Percentiles rank a stretch among this genome's conserved stretches.
phyloP scores from a whole-genome alignment of 352 stramenopile species.

The Pythium biforme region DNA sequence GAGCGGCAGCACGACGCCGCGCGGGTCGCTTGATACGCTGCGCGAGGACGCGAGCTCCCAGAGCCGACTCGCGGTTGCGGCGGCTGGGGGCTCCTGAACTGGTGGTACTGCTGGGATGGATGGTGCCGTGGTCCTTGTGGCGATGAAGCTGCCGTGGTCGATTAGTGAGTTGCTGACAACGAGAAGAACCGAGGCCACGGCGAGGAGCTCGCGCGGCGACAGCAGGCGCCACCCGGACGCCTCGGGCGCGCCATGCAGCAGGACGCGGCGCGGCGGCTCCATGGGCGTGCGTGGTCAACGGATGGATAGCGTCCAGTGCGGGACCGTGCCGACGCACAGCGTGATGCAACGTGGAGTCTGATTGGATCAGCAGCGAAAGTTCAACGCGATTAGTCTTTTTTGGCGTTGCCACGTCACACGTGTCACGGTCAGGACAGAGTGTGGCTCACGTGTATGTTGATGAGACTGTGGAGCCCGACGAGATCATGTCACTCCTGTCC shows the following conservation, averaged over 20 bases:
- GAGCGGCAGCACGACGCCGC: conserved; percentile 57
- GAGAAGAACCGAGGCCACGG: background rate
- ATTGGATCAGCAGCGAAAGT: too few species aligned
- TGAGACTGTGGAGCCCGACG: too few species aligned
- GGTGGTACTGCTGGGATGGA: too few species aligned
- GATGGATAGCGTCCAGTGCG: too few species aligned
- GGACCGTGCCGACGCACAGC: too few species aligned
- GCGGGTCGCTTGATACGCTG: conserved; percentile 33
- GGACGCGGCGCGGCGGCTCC: background rate
- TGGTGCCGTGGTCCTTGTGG: background rate
- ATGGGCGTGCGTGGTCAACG: too few species aligned
- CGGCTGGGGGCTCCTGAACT: too few species aligned
- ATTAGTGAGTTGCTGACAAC: background rate
- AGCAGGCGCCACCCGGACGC: background rate
- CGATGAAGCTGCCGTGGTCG: background rate
- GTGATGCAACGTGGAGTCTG: too few species aligned
- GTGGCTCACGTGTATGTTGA: too few species aligned
- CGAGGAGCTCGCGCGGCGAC: background rate
- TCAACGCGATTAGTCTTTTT: background rate
- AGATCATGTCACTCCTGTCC: too few species aligned
- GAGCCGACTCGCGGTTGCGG: background rate
- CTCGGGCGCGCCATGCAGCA: background rate
- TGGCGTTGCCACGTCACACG: background rate
- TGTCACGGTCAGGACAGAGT: too few species aligned
- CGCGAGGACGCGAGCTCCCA: conserved; percentile 21